phyloP scores from a whole-genome alignment of 805 yeast genomes.

The Zygosaccharomyces pseudorouxii region DNA sequence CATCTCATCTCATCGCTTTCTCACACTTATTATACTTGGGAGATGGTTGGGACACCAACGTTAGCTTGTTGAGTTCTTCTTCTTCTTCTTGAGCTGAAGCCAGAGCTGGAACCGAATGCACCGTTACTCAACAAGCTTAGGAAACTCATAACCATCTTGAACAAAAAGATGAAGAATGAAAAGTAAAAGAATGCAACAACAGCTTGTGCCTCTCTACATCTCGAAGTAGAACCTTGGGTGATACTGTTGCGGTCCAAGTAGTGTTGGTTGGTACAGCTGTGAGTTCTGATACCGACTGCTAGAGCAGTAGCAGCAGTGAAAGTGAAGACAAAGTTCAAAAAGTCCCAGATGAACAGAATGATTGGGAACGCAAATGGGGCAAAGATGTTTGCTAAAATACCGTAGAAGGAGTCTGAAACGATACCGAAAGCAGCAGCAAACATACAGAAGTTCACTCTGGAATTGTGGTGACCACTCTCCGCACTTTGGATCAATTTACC shows the following conservation, averaged over 20 bases:
- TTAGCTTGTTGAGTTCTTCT: slow-evolving; percentile 44
- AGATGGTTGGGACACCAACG: slow-evolving; percentile 86
- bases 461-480: slow-evolving; percentile 38
- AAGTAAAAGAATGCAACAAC: slow-evolving; percentile 78
- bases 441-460: slow-evolving; percentile 85
- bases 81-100: slow-evolving; percentile 33
- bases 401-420: slow-evolving; percentile 75
- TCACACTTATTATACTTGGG: slow-evolving; percentile 60
- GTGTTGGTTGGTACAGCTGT: slow-evolving; percentile 69
- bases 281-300: slow-evolving; percentile 83
- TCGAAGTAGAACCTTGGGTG: slow-evolving; percentile 68
- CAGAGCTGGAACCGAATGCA: slow-evolving; percentile 20
- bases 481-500: slow-evolving; percentile 81
- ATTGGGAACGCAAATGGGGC: slow-evolving; percentile 81
- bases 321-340: slow-evolving; percentile 85
- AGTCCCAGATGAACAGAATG: slow-evolving; percentile 68
- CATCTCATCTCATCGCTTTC: not conserved
- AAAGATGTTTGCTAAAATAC: slow-evolving; percentile 69
- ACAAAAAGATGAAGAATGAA: slow-evolving; percentile 70
- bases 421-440: slow-evolving; percentile 86
- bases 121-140: slow-evolving; percentile 47
- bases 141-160: slow-evolving; percentile 50
- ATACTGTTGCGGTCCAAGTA: slow-evolving; percentile 65
- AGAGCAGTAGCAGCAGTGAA: slow-evolving; percentile 92
- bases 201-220: slow-evolving; percentile 96